A percentile compares a stretch with the other conserved stretches of the same genome.
Conservation (phyloP, 202 grass and related monocot species). For the Musa balbisiana region DNA sequence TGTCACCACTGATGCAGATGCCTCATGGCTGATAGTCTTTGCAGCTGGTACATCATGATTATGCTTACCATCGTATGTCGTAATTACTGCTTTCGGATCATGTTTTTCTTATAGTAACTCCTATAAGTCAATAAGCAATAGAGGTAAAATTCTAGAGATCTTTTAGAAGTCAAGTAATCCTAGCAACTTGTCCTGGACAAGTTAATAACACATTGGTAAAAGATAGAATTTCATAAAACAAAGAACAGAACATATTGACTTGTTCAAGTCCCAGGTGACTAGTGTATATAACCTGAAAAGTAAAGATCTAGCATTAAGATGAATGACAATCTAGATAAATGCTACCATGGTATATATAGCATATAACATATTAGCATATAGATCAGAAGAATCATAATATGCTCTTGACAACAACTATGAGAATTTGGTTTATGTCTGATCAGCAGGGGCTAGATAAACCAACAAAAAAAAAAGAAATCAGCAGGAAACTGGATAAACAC, state of each 20-base stretch:
- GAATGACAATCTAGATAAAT: background rate
- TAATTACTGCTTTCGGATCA: conserved; percentile 96
- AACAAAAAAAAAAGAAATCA: background rate
- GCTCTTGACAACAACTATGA: background rate
- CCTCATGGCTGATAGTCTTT: conserved; percentile 56
- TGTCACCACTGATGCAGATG: conserved; percentile 34
- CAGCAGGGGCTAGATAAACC: background rate
- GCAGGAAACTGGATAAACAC: background rate
- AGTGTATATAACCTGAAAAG: background rate
- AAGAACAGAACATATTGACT: no score
- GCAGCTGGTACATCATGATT: conserved; percentile 92
- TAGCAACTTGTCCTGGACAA: no score
- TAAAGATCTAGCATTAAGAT: background rate
- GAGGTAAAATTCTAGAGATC: background rate
- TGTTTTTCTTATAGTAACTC: conserved; percentile 99
- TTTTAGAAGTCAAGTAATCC: background rate
- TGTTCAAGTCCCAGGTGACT: no score
- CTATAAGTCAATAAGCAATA: conserved; percentile 35
- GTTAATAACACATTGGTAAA: no score
- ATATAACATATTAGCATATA: background rate
- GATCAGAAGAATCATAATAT: no score
- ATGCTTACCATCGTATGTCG: conserved; percentile 97
- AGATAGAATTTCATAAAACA: no score
- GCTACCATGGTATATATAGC: background rate
- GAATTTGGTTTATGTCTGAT: background rate